Conservation (phyloP, 192 early-diverging fungal genomes). For the Gamsiella multidivaricata region DNA sequence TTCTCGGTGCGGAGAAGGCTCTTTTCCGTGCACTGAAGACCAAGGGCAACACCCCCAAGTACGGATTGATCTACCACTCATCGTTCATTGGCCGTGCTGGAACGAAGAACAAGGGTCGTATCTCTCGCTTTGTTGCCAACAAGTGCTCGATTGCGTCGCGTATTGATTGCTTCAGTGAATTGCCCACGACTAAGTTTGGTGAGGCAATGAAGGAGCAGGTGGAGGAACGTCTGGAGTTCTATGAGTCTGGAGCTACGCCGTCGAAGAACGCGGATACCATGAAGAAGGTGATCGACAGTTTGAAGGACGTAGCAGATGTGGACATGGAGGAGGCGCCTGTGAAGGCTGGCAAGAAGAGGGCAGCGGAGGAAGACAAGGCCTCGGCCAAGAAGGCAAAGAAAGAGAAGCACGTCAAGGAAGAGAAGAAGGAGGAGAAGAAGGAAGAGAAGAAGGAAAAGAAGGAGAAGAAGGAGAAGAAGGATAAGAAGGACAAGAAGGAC, state of each 20-base stretch:
- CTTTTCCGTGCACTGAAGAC: constrained; percentile 98
- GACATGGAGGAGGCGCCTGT: constrained; percentile 56
- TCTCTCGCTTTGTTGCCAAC: constrained; percentile 98
- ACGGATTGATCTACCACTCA: constrained; percentile 98
- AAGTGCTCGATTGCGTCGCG: constrained; percentile 97
- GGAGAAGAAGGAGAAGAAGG: constrained; percentile 65
- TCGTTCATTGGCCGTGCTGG: constrained; percentile 95
- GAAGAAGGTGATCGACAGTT: constrained; percentile 79
- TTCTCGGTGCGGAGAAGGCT: constrained; percentile 98
- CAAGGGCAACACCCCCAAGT: constrained; percentile 97
- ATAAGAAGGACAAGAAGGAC: constrained; percentile 12
- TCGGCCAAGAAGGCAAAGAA: constrained; percentile 63
- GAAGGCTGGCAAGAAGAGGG: constrained; percentile 63
- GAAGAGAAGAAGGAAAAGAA: constrained; percentile 66
- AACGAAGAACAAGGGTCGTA: constrained; percentile 97
- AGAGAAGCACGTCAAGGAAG: constrained; percentile 69
- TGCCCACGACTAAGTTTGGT: constrained; percentile 90
- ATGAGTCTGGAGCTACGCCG: constrained; percentile 88
- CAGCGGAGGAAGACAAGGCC: constrained; percentile 62
- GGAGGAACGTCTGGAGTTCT: constrained; percentile 95
- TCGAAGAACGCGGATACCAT: constrained; percentile 96
- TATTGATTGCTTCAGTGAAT: constrained; percentile 94
- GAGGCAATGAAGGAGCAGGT: constrained; percentile 94
- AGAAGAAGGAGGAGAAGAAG: constrained; percentile 68
- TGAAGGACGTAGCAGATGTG: constrained; percentile 72